Evolutionary conservation across 129 eudicot genomes (phyloP).

Genomic region (Centrapalus pauciflorus): DNA sequence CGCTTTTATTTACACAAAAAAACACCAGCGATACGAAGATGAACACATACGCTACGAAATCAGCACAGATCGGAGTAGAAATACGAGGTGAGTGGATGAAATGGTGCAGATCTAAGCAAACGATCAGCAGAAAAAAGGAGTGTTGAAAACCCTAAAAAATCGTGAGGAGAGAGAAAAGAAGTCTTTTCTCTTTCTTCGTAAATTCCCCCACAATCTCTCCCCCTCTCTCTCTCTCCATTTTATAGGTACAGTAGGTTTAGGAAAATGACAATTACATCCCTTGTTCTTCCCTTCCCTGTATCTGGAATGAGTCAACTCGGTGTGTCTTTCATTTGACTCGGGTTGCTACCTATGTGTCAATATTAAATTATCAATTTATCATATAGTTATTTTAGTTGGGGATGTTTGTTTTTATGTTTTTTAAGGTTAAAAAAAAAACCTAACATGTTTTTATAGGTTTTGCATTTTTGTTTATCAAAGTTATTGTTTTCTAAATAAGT

Average conservation of each 20-base stretch:
- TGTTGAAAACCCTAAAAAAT: slow-evolving; percentile 22
- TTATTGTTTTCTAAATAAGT: no score
- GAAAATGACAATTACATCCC: slow-evolving; percentile 29
- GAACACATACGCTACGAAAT: slow-evolving; percentile 10
- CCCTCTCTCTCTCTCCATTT: not conserved
- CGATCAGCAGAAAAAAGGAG: slow-evolving; percentile 2
- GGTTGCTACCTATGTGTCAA: no score
- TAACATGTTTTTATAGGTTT: no score
- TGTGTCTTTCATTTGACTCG: not conserved
- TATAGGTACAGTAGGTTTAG: slow-evolving; percentile 18
- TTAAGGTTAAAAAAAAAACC: no score
- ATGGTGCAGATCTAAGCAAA: slow-evolving; percentile 25
- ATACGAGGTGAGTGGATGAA: not conserved
- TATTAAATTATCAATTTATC: no score
- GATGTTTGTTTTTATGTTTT: no score
- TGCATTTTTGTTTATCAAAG: no score
- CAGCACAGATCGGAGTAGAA: slow-evolving; percentile 14
- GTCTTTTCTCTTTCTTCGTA: slow-evolving; percentile 24
- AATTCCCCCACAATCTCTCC: slow-evolving; percentile 23
- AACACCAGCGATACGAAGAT: slow-evolving; percentile 4
- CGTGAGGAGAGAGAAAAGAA: slow-evolving; percentile 12
- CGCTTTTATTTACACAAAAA: not conserved
- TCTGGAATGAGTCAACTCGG: slow-evolving; percentile 19
- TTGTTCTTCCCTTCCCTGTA: slow-evolving; percentile 7
- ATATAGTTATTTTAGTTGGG: no score